These are phyloP conservation scores for Picochlorum sp. DNA, from an alignment of 139 green algal genomes.

Conservation along the genomic window DNA sequence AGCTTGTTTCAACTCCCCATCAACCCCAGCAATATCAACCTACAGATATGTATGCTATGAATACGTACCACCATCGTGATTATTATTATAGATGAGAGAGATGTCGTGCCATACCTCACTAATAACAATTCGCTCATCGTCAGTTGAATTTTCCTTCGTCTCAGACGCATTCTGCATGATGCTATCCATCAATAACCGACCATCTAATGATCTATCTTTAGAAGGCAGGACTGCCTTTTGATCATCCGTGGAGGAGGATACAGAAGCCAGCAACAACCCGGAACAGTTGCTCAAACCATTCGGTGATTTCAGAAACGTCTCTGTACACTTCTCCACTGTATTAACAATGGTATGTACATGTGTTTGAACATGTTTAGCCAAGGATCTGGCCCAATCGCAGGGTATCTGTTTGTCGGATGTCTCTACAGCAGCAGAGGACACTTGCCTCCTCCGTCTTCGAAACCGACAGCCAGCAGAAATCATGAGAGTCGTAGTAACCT, in stretches of 20 bases:
- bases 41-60: not conserved
- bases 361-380: no score
- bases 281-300: not conserved
- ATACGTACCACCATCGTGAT: not conserved
- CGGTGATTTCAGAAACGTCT: no score
- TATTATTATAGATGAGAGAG: not conserved
- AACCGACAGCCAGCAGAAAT: no score
- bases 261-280: not conserved
- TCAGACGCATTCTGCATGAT: not conserved
- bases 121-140: conserved; percentile 56
- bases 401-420: no score
- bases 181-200: not conserved
- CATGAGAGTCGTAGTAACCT: no score
- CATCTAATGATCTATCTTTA: not conserved
- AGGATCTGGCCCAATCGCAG: no score
- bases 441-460: no score
- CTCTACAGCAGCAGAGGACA: no score
- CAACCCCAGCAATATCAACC: conserved; percentile 62
- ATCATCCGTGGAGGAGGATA: not conserved
- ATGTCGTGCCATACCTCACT: conserved; percentile 30
- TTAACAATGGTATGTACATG: no score
- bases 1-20: conserved; percentile 58
- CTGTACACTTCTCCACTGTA: no score
- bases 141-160: not conserved
- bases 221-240: not conserved